Base-by-base conservation (phyloP, 2,329 filamentous ascomycete species). In the Colletotrichum graminicola region DNA sequence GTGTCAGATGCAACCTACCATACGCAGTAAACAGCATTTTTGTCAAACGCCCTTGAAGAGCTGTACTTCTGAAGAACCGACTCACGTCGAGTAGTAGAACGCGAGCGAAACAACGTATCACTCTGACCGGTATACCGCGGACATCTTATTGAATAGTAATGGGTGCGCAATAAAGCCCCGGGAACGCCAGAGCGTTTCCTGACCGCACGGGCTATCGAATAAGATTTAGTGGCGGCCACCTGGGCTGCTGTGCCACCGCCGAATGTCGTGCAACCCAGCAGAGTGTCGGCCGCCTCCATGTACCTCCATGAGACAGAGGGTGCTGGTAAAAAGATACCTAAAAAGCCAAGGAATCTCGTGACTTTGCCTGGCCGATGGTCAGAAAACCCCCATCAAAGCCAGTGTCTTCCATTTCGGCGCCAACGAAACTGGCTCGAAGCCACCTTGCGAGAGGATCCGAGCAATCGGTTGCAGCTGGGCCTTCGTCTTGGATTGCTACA, bases 161-260 rank as follows among this genome's bases (percentile, higher is more conserved):
- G 67, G 62, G 51, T 61, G 67, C 23, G 47, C 41, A 56, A 14
- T 23, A 47, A 66, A 70, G 67, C 66, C 65, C 54, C 29, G 60
- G 63, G 49, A 51, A 66, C 54, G 49, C 23, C 29, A 49, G n/a
- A 60, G 52, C 39, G 26, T 54, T 69, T 41, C 54, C 56, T 66
- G 67, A 32, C 62, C 59, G 66, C 61, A 54, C 16, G 54, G n/a
- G 16, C 52, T 52, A 29, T 64, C 60, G 47, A 69, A 59, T 45
- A 41, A 72, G 65, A 66, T 29, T 36, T 36, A 41, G 54, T 36
- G 60, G 47, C 45, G n/a, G 59, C 56, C 55, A 41, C 52, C 39
- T 60, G 47, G 32, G 23, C 54, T 64, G 65, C 39, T 39, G 54
- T 71, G 59, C 47, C 47, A 68, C 69, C 59, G 45, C 60, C 47